These are phyloP conservation scores for Penicillium odoratum DNA, from an alignment of 495 filamentous ascomycete species.

Conservation along the genomic window DNA sequence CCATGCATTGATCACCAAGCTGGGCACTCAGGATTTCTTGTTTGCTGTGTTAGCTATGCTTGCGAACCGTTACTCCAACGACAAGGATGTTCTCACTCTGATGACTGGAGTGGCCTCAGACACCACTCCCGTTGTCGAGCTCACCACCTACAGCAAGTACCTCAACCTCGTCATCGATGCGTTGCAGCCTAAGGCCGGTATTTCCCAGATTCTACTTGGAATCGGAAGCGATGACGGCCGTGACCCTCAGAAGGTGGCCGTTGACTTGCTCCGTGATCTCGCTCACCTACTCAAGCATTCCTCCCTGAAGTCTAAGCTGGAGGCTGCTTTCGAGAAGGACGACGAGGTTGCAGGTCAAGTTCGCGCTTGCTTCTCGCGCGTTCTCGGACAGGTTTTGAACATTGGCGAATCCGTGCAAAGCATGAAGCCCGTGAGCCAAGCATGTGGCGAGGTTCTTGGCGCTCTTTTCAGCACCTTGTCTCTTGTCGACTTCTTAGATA, in stretches of 20 bases:
- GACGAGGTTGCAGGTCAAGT: conserved; percentile 55
- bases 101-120: conserved; percentile 46
- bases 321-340: conserved; percentile 37
- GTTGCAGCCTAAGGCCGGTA: conserved; percentile 64
- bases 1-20: conserved; percentile 70
- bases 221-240: conserved; percentile 60
- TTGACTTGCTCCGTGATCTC: conserved; percentile 57
- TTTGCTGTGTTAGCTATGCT: conserved; percentile 51
- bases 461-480: conserved; percentile 76
- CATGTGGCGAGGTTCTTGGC: conserved; percentile 68
- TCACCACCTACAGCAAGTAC: conserved; percentile 67
- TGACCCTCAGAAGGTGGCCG: conserved; percentile 58
- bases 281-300: conserved; percentile 48
- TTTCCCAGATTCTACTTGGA: conserved; percentile 68
- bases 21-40: conserved; percentile 76
- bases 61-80: conserved; percentile 43
- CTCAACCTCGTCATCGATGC: conserved; percentile 70
- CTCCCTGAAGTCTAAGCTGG: conserved; percentile 44
- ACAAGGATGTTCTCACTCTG: conserved; percentile 46
- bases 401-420: conserved; percentile 60
- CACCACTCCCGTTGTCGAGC: conserved; percentile 64
- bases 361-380: conserved; percentile 64
- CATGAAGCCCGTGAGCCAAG: conserved; percentile 61
- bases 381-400: conserved; percentile 66
- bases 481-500: conserved; percentile 79